Conservation (phyloP, 164 flowering plant species). For the Piper betle region DNA sequence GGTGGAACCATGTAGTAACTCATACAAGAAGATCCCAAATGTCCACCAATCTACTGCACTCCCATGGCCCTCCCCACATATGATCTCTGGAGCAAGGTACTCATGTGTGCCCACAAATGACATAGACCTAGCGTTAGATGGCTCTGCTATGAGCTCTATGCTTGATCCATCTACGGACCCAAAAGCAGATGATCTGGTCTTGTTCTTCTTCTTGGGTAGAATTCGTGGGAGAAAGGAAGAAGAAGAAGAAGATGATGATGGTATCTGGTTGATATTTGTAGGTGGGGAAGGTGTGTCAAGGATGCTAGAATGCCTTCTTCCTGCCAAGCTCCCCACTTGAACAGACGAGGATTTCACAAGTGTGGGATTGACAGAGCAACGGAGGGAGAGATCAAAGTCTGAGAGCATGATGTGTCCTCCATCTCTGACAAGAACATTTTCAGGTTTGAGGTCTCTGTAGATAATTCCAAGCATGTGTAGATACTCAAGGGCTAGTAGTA, state of each 20-base stretch:
- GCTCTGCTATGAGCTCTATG: conserved; percentile 10
- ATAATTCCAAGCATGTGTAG: conserved; percentile 11
- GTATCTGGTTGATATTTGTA: too few relatives aligned
- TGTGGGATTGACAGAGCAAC: conserved; percentile 8
- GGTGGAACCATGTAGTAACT: conserved; percentile 6
- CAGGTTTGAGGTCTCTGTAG: conserved; percentile 11
- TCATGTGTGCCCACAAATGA: conserved; percentile 13
- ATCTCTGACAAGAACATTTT: conserved; percentile 12
- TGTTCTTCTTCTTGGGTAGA: conserved; percentile 8
- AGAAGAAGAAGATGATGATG: too few relatives aligned
- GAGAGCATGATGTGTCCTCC: conserved; percentile 14
- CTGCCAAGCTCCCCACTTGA: conserved; percentile 1
- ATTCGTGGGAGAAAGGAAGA: conserved; percentile 3
- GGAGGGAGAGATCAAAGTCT: conserved; percentile 10
- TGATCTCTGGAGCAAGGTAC: conserved; percentile 13
- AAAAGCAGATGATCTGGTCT: conserved; percentile 5
- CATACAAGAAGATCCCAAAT: conserved; percentile 8
- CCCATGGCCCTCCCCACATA: conserved; percentile 12
- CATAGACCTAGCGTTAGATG: conserved; percentile 6
- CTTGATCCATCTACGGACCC: not conserved
- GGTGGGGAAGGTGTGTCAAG: conserved; percentile 2
- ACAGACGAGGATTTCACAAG: conserved; percentile 8
- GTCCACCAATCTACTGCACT: conserved; percentile 14
- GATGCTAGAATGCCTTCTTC: not conserved
- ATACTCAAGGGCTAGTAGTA: conserved; percentile 8